Base-by-base conservation (phyloP, 345 rosid genomes). In the Rhodamnia rubescens region DNA sequence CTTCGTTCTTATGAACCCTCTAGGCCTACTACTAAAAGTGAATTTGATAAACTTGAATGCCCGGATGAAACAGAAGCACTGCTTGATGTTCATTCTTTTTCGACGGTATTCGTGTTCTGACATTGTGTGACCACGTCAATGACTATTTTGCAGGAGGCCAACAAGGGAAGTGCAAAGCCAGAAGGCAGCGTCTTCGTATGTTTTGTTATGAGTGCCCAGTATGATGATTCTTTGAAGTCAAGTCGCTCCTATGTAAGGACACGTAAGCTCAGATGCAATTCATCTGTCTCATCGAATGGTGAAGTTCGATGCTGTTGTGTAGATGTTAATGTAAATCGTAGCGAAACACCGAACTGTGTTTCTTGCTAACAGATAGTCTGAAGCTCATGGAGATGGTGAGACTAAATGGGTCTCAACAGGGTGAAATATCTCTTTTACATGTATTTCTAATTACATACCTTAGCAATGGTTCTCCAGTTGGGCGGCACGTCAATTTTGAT, bases 331-430 rank as follows among this genome's bases (percentile, higher is more conserved):
- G 78, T 64, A 1, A 27, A 27, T 27, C 1, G 13, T 36, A 69
- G 20, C 0, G 14, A 32, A 0, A 0, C 13, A 5, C 78, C 5
- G 7, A 6, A 69, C 9, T 8, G 7, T 12, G 75, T 29, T 36
- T 69, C 47, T 36, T 36, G 0, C 13, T 12, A 18, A 36, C 6
- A 69, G 4, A 32, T 18, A 36, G 24, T 32, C 32, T 69, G 78
- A 69, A 69, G 78, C 78, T 36, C 78, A 0, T 69, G 47, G 78
- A 36, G 26, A 69, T 18, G 47, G 26, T 69, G 78, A 36, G 47
- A 36, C 26, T 36, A 32, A 61, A 16, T 69, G 47, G 78, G 78
- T 0, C 78, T 36, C 24, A 8, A 0, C 21, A 32, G 78, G 24
- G 78, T 32, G 0, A 64, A 8, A 0, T 18, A 32, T 69, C 80